Base-by-base conservation (phyloP, 2,329 filamentous ascomycete genomes). In the Xylariaceae sp. region DNA sequence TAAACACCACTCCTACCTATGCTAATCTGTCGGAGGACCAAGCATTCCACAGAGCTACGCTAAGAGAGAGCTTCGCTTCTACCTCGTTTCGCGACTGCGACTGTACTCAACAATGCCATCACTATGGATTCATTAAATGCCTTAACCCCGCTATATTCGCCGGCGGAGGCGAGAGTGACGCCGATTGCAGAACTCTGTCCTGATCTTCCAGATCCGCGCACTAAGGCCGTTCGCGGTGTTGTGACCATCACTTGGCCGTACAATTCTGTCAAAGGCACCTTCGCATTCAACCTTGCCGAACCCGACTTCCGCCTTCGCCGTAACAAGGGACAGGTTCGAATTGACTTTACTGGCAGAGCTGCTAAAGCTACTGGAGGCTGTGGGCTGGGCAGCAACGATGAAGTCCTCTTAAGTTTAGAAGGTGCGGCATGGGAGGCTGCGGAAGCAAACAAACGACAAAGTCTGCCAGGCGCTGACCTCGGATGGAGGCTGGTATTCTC, bases 181-280 rank as follows among this genome's bases (percentile, higher is more conserved):
- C 76, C 84, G 16, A 87, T 88, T 65, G 78, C 85, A 6, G 76
- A 83, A 58, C 77, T 88, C 29, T 71, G 65, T 29, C 83, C 85
- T 5, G 75, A 78, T 7, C 67, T 86, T 5, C 53, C 73, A 12
- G 71, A 79, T 11, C 71, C 73, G 21, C 55, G 68, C 2, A 71
- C 75, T 5, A 76, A 76, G 58, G 76, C 78, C 11, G 75, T 96
- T 28, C 82, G 85, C 56, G 92, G 90, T 34, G 80, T 90, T 14
- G 85, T 97, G 19, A 94, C 92, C 7, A 85, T 98, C 31, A 87
- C 91, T 56, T 98, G 94, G 93, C 94, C 94, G 0, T 97, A 91
- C 74, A 96, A 90, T 63, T 89, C 89, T 19, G 86, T 91, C 23
- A 89, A 84, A 26, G 84, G 83, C 50, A 87, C 87, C 34, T 83